These are phyloP conservation scores for Berberis vulgaris DNA, from an alignment of 164 flowering plant genomes.

Conservation along the genomic window DNA sequence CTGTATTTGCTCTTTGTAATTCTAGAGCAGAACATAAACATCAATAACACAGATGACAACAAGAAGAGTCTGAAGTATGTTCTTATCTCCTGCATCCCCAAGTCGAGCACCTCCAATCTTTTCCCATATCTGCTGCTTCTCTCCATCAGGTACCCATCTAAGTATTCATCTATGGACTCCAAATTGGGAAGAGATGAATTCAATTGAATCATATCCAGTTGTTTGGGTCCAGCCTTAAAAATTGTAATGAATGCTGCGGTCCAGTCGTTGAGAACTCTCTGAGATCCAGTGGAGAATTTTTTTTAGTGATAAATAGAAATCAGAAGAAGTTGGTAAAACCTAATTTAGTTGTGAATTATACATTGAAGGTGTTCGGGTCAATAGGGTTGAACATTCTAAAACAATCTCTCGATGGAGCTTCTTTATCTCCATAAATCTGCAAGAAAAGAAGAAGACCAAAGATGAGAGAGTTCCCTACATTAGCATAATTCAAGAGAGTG, in stretches of 20 bases:
- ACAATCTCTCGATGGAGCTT: constrained; percentile 75
- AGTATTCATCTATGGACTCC: constrained; percentile 67
- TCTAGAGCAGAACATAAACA: constrained; percentile 98
- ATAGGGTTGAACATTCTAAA: constrained; percentile 94
- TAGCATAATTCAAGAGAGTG: background rate
- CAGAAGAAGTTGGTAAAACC: background rate
- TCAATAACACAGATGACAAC: constrained; percentile 67
- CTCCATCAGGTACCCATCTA: constrained; percentile 61
- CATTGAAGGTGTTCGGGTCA: constrained; percentile 61
- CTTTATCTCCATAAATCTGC: constrained; percentile 84
- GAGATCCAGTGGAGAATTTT: constrained; percentile 16
- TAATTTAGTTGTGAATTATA: constrained; percentile 17
- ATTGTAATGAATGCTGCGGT: constrained; percentile 68
- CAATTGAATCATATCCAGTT: constrained; percentile 28
- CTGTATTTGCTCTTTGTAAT: constrained; percentile 65
- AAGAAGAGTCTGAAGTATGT: constrained; percentile 84
- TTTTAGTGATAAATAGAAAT: background rate
- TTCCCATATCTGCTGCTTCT: constrained; percentile 71
- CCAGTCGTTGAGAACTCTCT: constrained; percentile 90
- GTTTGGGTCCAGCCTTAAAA: constrained; percentile 46
- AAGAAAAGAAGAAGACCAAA: constrained; percentile 2
- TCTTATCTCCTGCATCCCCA: constrained; percentile 86
- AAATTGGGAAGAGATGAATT: constrained; percentile 15
- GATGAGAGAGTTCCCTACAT: background rate
- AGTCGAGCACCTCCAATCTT: constrained; percentile 67